Conservation (phyloP, 257 asterid species). For the Nicotiana obtusifolia region DNA sequence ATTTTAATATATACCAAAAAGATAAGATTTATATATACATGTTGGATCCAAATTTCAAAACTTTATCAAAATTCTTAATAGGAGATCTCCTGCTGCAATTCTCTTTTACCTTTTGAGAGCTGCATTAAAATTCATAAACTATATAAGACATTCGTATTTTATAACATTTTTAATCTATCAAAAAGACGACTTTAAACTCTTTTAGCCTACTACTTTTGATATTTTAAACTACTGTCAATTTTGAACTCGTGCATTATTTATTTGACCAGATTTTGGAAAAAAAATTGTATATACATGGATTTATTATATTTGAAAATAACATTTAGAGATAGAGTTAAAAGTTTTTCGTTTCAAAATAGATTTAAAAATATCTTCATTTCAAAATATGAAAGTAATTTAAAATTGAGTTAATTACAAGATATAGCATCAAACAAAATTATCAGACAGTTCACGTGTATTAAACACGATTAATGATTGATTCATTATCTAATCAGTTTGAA, state of each 20-base stretch:
- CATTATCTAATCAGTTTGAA: neutral
- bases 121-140: neutral
- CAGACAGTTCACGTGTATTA: neutral
- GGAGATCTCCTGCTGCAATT: neutral
- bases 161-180: neutral
- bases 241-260: neutral
- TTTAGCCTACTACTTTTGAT: neutral
- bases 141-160: neutral
- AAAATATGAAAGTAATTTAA: neutral
- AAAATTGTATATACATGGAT: neutral
- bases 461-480: neutral
- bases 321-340: neutral
- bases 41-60: neutral
- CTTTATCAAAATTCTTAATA: too few species aligned
- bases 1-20: too few species aligned
- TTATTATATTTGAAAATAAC: neutral
- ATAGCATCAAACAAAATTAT: neutral
- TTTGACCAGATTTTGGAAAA: neutral
- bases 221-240: neutral
- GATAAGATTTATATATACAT: neutral
- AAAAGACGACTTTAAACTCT: neutral
- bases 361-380: neutral
- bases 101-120: neutral
- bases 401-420: too few species aligned
- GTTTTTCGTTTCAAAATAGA: neutral